Evolutionary conservation across 768 basidiomycete species (phyloP).

Genomic region (Pluteus cervinus): DNA sequence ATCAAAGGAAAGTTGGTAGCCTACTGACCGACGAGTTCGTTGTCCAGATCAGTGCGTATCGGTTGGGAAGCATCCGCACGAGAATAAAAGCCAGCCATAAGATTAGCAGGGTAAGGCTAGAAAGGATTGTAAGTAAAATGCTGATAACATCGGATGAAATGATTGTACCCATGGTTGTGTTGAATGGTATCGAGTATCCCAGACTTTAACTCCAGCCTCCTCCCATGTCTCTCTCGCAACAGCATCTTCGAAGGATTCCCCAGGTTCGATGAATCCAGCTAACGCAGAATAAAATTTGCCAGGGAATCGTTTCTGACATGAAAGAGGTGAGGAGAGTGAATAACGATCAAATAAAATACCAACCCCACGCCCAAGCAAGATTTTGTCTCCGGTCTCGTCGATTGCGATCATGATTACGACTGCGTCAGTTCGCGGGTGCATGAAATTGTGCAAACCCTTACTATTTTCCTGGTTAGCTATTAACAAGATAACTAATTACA

Average conservation of each 20-base stretch:
- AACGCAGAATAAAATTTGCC: constrained; percentile 79
- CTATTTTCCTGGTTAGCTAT: constrained; percentile 30
- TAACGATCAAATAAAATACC: constrained; percentile 17
- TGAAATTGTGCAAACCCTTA: constrained; percentile 83
- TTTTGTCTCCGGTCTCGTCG: constrained; percentile 72
- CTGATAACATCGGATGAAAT: background rate
- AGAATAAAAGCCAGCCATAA: constrained; percentile 90
- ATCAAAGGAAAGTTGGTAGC: background rate
- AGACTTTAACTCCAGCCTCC: constrained; percentile 87
- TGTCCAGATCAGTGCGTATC: constrained; percentile 84
- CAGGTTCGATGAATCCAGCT: constrained; percentile 93
- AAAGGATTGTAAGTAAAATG: constrained; percentile 1
- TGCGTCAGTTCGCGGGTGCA: constrained; percentile 76
- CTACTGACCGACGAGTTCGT: constrained; percentile 81
- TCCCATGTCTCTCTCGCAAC: constrained; percentile 93
- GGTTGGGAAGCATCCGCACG: constrained; percentile 66
- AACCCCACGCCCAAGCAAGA: constrained; percentile 85
- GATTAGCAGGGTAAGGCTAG: constrained; percentile 84
- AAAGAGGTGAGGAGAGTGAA: constrained; percentile 3
- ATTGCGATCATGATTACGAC: constrained; percentile 91
- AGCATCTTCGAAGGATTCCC: constrained; percentile 91
- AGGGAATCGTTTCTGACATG: constrained; percentile 56
- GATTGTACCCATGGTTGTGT: constrained; percentile 75
- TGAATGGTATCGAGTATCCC: constrained; percentile 80
- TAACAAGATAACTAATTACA: background rate